Evolutionary conservation across 257 asterid species (phyloP).

Genomic region (Solanum ossicruentum): DNA sequence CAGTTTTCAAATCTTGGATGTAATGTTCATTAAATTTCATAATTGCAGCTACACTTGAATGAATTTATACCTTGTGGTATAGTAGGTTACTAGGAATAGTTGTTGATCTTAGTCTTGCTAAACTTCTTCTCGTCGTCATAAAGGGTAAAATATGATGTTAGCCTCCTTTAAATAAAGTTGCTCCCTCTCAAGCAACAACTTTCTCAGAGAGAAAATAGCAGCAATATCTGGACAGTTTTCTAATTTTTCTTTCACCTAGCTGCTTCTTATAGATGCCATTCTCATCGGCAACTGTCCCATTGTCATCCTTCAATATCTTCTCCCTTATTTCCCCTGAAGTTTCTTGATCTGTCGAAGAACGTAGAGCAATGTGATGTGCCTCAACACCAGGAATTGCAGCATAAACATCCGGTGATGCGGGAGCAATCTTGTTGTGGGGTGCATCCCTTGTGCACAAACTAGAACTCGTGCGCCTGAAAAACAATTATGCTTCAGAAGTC

Average conservation of each 20-base stretch:
- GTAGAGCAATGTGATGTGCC: slow-evolving; percentile 8
- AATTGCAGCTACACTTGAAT: neutral
- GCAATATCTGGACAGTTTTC: slow-evolving; percentile 15
- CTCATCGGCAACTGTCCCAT: neutral
- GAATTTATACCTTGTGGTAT: neutral
- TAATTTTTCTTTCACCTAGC: slow-evolving; percentile 15
- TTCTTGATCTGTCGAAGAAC: slow-evolving; percentile 8
- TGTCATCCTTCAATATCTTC: neutral
- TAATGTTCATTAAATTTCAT: neutral
- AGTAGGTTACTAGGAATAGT: too few relatives aligned
- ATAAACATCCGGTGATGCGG: slow-evolving; percentile 14
- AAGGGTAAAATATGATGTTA: neutral
- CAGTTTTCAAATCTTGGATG: neutral
- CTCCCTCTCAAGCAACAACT: neutral
- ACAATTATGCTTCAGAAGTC: neutral
- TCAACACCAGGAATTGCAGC: neutral
- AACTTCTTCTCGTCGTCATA: neutral
- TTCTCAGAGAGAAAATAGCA: slow-evolving; percentile 29
- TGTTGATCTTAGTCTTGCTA: neutral
- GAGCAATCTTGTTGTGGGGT: slow-evolving; percentile 39
- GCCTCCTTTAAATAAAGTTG: neutral
- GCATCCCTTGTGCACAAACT: slow-evolving; percentile 22
- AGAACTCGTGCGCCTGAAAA: slow-evolving; percentile 34
- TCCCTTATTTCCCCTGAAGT: neutral
- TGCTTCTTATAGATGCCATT: slow-evolving; percentile 3